These are phyloP conservation scores for Orbilia blumenaviensis DNA, from an alignment of 2,329 filamentous ascomycete species.

Conservation along the genomic window DNA sequence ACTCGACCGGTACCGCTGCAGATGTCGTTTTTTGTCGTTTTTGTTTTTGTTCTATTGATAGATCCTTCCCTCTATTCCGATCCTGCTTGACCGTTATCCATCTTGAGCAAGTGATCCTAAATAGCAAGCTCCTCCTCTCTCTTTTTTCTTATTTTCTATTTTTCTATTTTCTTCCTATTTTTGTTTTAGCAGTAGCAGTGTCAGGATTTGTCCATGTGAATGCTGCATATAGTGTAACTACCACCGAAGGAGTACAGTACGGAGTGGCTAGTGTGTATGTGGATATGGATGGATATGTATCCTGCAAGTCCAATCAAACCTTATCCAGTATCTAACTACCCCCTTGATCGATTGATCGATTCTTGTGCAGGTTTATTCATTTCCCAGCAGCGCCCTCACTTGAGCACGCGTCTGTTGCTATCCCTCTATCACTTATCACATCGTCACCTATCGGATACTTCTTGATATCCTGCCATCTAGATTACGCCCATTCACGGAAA, in stretches of 20 bases:
- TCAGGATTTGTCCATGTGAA: background rate
- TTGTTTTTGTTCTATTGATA: background rate
- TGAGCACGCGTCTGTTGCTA: slow-evolving; percentile 22
- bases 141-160: background rate
- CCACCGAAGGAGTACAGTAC: no score
- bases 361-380: background rate
- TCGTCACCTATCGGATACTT: slow-evolving; percentile 11
- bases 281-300: no score
- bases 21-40: no score
- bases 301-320: background rate
- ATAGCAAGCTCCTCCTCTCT: background rate
- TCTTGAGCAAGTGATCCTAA: background rate
- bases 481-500: slow-evolving; percentile 7
- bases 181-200: no score
- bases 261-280: no score
- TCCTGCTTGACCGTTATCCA: background rate
- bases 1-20: background rate
- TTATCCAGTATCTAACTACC: no score
- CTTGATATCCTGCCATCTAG: slow-evolving; percentile 3
- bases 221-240: background rate
- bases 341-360: no score
- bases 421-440: slow-evolving; percentile 18
- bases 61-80: background rate
- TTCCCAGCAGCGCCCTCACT: slow-evolving; percentile 18
- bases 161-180: no score